Conservation (phyloP, 1,139 yeast genomes). For the Saccharomyces hybrid region DNA sequence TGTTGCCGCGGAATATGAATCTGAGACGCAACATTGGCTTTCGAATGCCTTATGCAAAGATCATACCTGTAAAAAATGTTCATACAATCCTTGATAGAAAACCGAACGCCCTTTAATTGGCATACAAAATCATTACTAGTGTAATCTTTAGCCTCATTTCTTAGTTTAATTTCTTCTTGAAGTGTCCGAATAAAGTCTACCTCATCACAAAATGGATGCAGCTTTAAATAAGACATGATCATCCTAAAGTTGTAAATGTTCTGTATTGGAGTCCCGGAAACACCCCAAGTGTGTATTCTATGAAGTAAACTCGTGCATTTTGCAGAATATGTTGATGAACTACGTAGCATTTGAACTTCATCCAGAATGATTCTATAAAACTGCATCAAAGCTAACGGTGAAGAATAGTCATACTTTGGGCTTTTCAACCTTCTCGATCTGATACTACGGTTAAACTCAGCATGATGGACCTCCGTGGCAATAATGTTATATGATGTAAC, state of each 20-base stretch:
- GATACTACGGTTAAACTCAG: conserved; percentile 56
- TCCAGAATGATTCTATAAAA: conserved; percentile 88
- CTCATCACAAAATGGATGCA: conserved; percentile 50
- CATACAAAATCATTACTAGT: neutral
- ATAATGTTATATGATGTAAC: conserved; percentile 69
- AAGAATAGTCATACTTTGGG: conserved; percentile 48
- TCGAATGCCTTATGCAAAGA: conserved; percentile 71
- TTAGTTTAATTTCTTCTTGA: neutral
- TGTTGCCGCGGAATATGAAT: conserved; percentile 71
- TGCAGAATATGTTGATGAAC: conserved; percentile 67
- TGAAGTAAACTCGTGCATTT: conserved; percentile 75
- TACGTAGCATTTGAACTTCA: conserved; percentile 89
- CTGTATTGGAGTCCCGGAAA: conserved; percentile 86
- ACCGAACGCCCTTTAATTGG: conserved; percentile 15
- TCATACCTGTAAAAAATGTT: conserved; percentile 19
- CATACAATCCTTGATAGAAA: conserved; percentile 21
- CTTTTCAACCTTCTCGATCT: conserved; percentile 42
- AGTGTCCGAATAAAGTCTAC: conserved; percentile 7
- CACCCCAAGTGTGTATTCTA: conserved; percentile 90
- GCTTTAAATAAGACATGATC: conserved; percentile 55
- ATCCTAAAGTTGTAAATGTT: conserved; percentile 63
- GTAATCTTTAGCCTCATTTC: conserved; percentile 4
- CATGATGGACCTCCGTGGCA: conserved; percentile 73
- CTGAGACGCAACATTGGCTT: conserved; percentile 71
- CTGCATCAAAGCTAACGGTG: conserved; percentile 76